phyloP scores from a whole-genome alignment of 345 rosid species.

The Syzygium grande region DNA sequence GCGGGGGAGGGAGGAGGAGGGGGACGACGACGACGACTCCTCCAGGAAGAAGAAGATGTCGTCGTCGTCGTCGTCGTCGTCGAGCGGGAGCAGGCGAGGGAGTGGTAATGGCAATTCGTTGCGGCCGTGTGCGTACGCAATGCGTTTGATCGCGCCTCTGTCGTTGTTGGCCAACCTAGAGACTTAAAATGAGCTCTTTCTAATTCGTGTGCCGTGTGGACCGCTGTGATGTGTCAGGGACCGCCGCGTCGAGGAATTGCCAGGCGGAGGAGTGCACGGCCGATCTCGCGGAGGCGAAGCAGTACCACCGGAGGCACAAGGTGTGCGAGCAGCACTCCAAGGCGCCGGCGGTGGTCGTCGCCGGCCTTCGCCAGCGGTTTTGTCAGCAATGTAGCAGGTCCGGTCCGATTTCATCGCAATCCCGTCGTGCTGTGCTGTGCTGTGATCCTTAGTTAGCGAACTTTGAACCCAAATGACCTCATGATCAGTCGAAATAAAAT shows the following conservation, averaged over 20 bases:
- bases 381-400: conserved; percentile 90
- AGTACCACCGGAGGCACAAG: conserved; percentile 61
- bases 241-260: conserved; percentile 29
- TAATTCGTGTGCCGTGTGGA: background rate
- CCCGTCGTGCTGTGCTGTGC: background rate
- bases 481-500: background rate
- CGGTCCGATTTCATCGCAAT: background rate
- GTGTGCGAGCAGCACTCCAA: conserved; percentile 74
- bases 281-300: conserved; percentile 51
- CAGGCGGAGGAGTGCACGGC: conserved; percentile 55
- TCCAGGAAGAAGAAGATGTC: background rate
- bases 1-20: background rate
- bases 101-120: background rate
- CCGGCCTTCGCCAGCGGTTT: conserved; percentile 54
- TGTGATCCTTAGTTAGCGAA: background rate
- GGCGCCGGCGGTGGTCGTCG: conserved; percentile 52
- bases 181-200: background rate
- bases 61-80: background rate
- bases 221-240: conserved; percentile 2
- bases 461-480: background rate
- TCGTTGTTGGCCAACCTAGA: background rate
- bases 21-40: background rate
- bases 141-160: background rate
- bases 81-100: background rate
- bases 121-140: background rate